Evolutionary conservation across 179 eudicot species (phyloP), one percentile per base, ranked within the genome.

Genomic region (Vitellaria paradoxa): DNA sequence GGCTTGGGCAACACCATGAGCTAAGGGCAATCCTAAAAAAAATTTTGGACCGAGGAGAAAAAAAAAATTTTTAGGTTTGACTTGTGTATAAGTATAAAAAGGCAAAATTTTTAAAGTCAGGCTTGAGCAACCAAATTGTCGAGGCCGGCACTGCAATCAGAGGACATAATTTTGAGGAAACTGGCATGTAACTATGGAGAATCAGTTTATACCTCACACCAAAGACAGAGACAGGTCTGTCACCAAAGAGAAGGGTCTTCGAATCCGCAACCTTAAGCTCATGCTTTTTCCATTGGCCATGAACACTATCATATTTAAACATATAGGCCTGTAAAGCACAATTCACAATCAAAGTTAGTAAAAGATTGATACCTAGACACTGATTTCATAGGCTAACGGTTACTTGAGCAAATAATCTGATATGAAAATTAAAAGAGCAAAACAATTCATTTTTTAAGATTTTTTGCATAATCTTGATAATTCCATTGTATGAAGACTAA

Each of bases 271-370:
- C 88, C 70, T 79, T 87, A 40, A 90, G 55, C 26, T 87, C 90
- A 30, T 88, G 75, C 72, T 82, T 86, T 72, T 85, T 90, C 87
- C 87, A 86, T 65, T 77, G 86, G 18, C 94, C 94, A 60, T 90
- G 94, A 47, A 90, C 94, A 82, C 81, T 88, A 72, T 90, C 94
- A 57, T 90, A 90, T 78, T 90, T 90, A 81, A 90, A 90, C 92
- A 90, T 90, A 82, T 90, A 90, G 72, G 88, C 86, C 93, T 90
- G 85, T n/a, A 53, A 40, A 68, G 23, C 17, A 6, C 9, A 76
- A 70, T 18, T 59, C 11, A 11, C 70, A 46, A 57, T 57, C n/a
- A 21, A 46, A 49, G 30, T 79, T 63, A 82, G 65, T 70, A 62
- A 49, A 60, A 30, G 40, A 62, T 42, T 47, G 74, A 72, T 60